Evolutionary conservation across 192 early-diverging fungal species (phyloP), one percentile per base, ranked within the genome.

Genomic region (Phlyctochytrium planicorne): DNA sequence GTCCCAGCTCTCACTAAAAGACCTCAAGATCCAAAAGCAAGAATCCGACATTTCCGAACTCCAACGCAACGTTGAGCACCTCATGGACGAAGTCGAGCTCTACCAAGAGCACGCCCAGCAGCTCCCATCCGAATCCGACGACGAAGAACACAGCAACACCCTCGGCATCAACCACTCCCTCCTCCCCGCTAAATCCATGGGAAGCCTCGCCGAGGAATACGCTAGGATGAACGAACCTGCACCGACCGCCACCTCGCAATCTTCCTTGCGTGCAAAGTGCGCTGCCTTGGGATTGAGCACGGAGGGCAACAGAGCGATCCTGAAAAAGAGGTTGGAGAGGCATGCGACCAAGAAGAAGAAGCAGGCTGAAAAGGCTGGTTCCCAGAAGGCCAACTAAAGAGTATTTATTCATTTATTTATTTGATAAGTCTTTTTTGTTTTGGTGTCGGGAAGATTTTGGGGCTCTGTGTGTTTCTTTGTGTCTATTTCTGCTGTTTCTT

Each of bases 291-390:
- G 71, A 10, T 30, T 72, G 16, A 71, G 30, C 60, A 72, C 71
- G 6, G 59, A 57, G 55, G 55, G 71, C 53, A 72, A 72, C 68
- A 52, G 71, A 2, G 57, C 59, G 55, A 29, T 63, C 34, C 52
- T 72, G 53, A 74, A 73, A 62, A 72, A 72, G 60, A 3, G 71
- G 24, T 52, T 72, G 47, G 6, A 73, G 34, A 6, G 47, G 2
- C 69, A 63, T 52, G 16, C 65, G 34, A 35, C 52, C 16, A 25
- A 36, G 25, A 72, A 72, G 67, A 61, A 71, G 61, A 72, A 63
- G 68, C 23, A 35, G 34, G 57, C 66, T 23, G 55, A 57, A 27
- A 47, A 47, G 40, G 40, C 40, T n/a, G n/a, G n/a, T n/a, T n/a
- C 10, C 40, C 40, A 20, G 40, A 14, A 14, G 40, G 10, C 40